Conservation (phyloP, 2,329 filamentous ascomycete species). For the Exophiala calicioides region DNA sequence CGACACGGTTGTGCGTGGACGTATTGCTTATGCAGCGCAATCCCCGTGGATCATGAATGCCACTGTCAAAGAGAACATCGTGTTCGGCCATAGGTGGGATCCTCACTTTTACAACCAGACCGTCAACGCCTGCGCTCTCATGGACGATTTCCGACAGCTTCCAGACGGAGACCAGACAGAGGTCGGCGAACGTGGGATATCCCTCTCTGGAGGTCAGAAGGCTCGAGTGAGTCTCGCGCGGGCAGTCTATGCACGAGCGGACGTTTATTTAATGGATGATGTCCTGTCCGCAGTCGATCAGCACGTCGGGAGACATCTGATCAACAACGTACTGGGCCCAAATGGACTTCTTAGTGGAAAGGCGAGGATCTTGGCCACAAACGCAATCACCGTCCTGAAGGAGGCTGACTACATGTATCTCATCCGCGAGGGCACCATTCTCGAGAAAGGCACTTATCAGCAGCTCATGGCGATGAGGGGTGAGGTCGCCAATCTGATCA, state of each 20-base stretch:
- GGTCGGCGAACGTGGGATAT: constrained; percentile 95
- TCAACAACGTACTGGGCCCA: constrained; percentile 86
- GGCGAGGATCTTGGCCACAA: constrained; percentile 90
- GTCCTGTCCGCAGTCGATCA: constrained; percentile 97
- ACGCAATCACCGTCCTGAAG: constrained; percentile 86
- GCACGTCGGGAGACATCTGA: constrained; percentile 91
- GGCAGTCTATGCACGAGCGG: constrained; percentile 94
- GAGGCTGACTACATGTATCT: constrained; percentile 88
- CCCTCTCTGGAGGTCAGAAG: constrained; percentile 92
- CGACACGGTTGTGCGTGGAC: constrained; percentile 77
- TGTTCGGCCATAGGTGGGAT: constrained; percentile 94
- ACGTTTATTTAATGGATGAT: constrained; percentile 93
- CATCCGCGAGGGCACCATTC: constrained; percentile 76
- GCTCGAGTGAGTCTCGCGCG: constrained; percentile 87
- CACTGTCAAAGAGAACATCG: constrained; percentile 92
- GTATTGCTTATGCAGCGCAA: constrained; percentile 88
- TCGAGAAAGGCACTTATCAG: constrained; percentile 86
- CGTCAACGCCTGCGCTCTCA: constrained; percentile 82
- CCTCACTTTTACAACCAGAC: constrained; percentile 92
- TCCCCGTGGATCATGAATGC: constrained; percentile 97
- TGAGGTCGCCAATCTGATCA: constrained; percentile 80
- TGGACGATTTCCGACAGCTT: constrained; percentile 87
- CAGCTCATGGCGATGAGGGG: constrained; percentile 94
- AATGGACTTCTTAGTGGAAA: constrained; percentile 80
- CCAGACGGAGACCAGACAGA: constrained; percentile 96